phyloP scores from a whole-genome alignment of 2,329 filamentous ascomycete genomes.

The Arthrobotrys sinensis region DNA sequence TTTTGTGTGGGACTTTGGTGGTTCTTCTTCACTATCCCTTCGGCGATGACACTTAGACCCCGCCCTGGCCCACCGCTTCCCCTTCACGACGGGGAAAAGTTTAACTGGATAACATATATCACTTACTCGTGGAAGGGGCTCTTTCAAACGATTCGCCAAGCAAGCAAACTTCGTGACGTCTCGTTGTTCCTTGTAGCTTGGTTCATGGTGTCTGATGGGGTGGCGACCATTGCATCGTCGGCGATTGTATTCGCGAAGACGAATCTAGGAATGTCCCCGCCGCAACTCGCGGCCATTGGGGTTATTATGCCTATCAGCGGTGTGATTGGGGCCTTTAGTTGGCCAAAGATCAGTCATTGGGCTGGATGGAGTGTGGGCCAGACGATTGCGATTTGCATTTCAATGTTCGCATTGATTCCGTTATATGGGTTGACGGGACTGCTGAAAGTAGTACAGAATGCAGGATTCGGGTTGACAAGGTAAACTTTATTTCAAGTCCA shows the following conservation, averaged over 20 bases:
- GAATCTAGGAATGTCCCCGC: slow-evolving; percentile 86
- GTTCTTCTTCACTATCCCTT: slow-evolving; percentile 90
- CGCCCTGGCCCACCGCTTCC: slow-evolving; percentile 87
- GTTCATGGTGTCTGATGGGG: slow-evolving; percentile 94
- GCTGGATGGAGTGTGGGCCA: slow-evolving; percentile 82
- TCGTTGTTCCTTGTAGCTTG: slow-evolving; percentile 86
- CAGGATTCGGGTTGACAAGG: slow-evolving; percentile 80
- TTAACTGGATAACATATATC: slow-evolving; percentile 80
- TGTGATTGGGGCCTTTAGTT: slow-evolving; percentile 88
- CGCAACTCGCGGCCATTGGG: slow-evolving; percentile 90
- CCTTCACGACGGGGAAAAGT: slow-evolving; percentile 45
- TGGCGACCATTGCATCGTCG: slow-evolving; percentile 93
- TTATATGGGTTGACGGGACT: slow-evolving; percentile 92
- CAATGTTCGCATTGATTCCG: slow-evolving; percentile 91
- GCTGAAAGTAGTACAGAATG: slow-evolving; percentile 80
- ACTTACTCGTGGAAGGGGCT: slow-evolving; percentile 88
- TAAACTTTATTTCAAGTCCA: background rate
- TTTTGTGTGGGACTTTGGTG: slow-evolving; percentile 93
- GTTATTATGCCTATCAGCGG: slow-evolving; percentile 89
- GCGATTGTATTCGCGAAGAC: slow-evolving; percentile 97
- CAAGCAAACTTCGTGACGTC: slow-evolving; percentile 80
- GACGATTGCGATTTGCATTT: slow-evolving; percentile 92
- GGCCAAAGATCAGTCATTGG: slow-evolving; percentile 82
- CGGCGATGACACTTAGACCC: slow-evolving; percentile 87
- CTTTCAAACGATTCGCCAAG: slow-evolving; percentile 82